Base-by-base conservation (phyloP, 1,284 basidiomycete species). In the Irpex rosettiformis region DNA sequence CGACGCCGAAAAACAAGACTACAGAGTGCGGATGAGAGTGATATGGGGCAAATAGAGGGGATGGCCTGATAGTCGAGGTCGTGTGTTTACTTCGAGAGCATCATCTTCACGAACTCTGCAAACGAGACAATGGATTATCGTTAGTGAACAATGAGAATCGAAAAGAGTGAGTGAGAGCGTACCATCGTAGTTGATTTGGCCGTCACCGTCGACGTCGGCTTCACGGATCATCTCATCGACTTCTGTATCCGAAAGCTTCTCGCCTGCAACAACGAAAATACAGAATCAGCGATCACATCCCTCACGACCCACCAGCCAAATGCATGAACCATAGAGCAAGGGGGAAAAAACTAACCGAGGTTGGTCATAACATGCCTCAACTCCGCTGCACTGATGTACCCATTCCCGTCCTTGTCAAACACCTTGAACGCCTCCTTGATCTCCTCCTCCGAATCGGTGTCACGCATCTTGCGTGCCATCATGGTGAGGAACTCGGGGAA, bases 161-260 rank as follows among this genome's bases (percentile, higher is more conserved):
- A 52, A 51, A 56, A 27, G 25, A 30, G 18, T 48, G 10, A 28
- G 16, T 2, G 6, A 11, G 4, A 27, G 74, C 84, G 63, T 63
- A 91, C 89, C 90, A 5, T 87, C 84, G 70, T 92, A 92, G 75
- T 93, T 91, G 76, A 92, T 92, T 75, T 92, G 89, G 33, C 93
- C 93, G 72, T 96, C 93, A 45, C 94, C 96, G 71, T 98, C 95
- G 55, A 94, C 85, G 75, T 99, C 96, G 57, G 96, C 96, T 77
- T 98, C 96, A 59, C 94, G 86, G 73, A 99, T 98, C 96, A 99
- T 98, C 79, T 97, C 94, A 67, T 96, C 92, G 62, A 98, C 93
- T 77, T 98, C 96, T 37, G 77, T 84, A 69, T 98, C 94, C 16
- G 93, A 87, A 58, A 98, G 80, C 75, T 95, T 96, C 80, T 98